Evolutionary conservation across 2,329 filamentous ascomycete species (phyloP).

Genomic region (Alternaria sp.): DNA sequence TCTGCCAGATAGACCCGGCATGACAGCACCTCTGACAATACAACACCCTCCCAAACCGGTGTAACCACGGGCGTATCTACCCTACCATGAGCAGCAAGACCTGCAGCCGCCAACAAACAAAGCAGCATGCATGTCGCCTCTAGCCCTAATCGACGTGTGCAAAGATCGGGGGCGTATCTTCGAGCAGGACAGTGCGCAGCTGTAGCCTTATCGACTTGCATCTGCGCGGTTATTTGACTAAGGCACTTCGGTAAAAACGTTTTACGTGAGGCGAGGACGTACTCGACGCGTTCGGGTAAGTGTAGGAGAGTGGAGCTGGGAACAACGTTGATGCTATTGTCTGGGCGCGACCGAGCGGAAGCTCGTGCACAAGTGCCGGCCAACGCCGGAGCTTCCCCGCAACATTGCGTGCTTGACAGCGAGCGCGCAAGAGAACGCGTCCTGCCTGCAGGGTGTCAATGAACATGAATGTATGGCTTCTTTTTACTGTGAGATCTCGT

Average conservation of each 20-base stretch:
- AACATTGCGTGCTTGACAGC: background rate
- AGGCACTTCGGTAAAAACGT: slow-evolving; percentile 39
- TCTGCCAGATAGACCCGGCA: slow-evolving; percentile 24
- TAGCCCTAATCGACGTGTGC: slow-evolving; percentile 24
- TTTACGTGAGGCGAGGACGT: slow-evolving; percentile 26
- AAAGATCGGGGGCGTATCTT: slow-evolving; percentile 14
- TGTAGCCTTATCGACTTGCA: slow-evolving; percentile 45
- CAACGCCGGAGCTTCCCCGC: background rate
- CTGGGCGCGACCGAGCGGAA: background rate
- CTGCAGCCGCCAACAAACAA: slow-evolving; percentile 22
- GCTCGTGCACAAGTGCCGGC: background rate
- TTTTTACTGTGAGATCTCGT: background rate
- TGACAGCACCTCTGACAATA: slow-evolving; percentile 33
- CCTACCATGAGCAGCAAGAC: slow-evolving; percentile 13
- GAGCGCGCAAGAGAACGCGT: background rate
- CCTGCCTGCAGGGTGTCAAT: background rate
- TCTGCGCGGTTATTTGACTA: slow-evolving; percentile 37
- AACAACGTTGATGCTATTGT: slow-evolving; percentile 10
- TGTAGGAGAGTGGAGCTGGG: slow-evolving; percentile 14
- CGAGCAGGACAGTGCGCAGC: slow-evolving; percentile 24
- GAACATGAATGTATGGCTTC: background rate
- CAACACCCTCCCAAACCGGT: slow-evolving; percentile 24
- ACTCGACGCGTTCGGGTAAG: slow-evolving; percentile 14
- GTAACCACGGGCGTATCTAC: slow-evolving; percentile 16
- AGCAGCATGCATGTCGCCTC: slow-evolving; percentile 26